These are phyloP conservation scores for Phytomonas serpens DNA, from an alignment of 208 protist species.

Conservation along the genomic window DNA sequence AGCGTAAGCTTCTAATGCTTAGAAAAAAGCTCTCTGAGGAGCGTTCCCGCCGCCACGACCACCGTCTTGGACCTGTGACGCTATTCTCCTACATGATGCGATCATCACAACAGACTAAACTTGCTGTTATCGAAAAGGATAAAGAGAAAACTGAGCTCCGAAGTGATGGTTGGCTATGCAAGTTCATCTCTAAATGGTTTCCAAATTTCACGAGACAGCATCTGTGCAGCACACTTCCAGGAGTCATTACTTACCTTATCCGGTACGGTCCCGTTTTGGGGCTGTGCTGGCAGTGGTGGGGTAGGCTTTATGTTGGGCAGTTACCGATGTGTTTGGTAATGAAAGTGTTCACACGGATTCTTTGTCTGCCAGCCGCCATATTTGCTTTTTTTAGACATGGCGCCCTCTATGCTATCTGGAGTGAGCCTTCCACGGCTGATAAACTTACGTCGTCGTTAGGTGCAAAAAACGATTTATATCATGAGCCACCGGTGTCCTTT, in stretches of 20 bases:
- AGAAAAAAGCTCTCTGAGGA: constrained; percentile 22
- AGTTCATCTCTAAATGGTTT: no score
- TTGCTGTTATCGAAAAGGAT: background rate
- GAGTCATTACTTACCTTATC: background rate
- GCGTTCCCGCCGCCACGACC: constrained; percentile 18
- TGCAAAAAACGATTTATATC: background rate
- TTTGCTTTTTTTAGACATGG: background rate
- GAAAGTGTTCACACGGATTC: background rate
- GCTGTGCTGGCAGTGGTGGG: background rate
- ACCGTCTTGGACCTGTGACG: constrained; percentile 4
- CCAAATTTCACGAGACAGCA: no score
- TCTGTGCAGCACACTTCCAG: background rate
- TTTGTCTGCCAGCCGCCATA: background rate
- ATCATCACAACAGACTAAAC: background rate
- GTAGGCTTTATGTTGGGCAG: background rate
- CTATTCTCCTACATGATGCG: background rate
- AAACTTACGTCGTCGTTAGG: background rate
- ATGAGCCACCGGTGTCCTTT: background rate
- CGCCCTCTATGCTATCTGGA: background rate
- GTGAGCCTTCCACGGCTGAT: background rate
- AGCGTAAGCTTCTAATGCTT: constrained; percentile 21
- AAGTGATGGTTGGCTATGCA: no score
- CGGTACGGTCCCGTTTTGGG: background rate
- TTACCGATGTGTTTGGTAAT: background rate
- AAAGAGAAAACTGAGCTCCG: background rate